Conservation (phyloP, 495 filamentous ascomycete genomes). For the Sordaria brevicollis region DNA sequence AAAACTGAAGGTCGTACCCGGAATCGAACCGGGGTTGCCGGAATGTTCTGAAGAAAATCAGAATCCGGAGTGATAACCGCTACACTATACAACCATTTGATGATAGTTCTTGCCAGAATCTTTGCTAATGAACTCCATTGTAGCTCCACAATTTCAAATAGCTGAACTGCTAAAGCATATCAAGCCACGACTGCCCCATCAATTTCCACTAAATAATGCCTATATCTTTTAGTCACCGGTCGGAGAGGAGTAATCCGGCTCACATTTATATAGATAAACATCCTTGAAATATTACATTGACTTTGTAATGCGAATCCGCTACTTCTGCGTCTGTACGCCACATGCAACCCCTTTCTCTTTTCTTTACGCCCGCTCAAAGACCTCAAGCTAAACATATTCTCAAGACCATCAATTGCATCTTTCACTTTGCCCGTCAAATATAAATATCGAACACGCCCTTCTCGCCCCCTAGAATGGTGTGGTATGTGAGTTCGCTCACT, state of each 20-base stretch:
- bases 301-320: background rate
- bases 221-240: background rate
- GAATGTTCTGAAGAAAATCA: constrained; percentile 3
- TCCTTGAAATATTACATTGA: background rate
- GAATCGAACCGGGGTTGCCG: constrained; percentile 25
- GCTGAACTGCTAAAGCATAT: background rate
- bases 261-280: background rate
- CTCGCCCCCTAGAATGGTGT: background rate
- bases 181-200: background rate
- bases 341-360: background rate
- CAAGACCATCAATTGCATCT: background rate
- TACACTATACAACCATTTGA: background rate
- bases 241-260: background rate
- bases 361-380: background rate
- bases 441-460: background rate
- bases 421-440: background rate
- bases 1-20: constrained; percentile 18
- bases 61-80: background rate
- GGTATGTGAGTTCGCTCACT: background rate
- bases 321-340: background rate
- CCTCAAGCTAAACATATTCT: background rate
- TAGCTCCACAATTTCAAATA: background rate
- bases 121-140: background rate
- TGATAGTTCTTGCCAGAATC: background rate
- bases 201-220: background rate